phyloP scores from a whole-genome alignment of 1,284 basidiomycete species.

The Rhodotorula sp. region DNA sequence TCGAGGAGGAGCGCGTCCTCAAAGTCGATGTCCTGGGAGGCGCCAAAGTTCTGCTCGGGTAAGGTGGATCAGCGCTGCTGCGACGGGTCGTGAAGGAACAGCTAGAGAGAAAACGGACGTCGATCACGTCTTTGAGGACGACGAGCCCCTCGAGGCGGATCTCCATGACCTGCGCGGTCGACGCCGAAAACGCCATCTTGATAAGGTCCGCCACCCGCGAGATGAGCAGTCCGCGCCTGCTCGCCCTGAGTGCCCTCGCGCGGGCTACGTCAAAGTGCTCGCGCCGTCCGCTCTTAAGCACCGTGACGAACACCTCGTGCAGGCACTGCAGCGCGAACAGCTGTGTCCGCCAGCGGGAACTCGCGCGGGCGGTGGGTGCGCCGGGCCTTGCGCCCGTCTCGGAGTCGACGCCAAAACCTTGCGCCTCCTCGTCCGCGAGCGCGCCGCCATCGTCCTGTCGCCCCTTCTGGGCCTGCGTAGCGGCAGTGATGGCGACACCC shows the following conservation, averaged over 20 bases:
- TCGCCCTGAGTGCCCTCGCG: slow-evolving; percentile 50
- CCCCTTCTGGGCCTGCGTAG: slow-evolving; percentile 46
- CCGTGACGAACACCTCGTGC: slow-evolving; percentile 81
- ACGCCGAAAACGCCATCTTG: slow-evolving; percentile 96
- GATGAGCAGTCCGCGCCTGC: slow-evolving; percentile 62
- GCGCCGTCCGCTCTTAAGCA: slow-evolving; percentile 68
- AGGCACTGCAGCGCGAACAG: slow-evolving; percentile 91
- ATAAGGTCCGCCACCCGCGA: slow-evolving; percentile 89
- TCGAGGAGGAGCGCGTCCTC: slow-evolving; percentile 88
- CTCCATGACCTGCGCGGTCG: slow-evolving; percentile 91
- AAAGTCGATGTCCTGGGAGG: slow-evolving; percentile 88
- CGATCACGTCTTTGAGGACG: slow-evolving; percentile 87
- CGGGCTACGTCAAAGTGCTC: slow-evolving; percentile 81
- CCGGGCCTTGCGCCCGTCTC: slow-evolving; percentile 29
- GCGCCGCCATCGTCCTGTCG: not conserved
- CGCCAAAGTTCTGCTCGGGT: slow-evolving; percentile 69
- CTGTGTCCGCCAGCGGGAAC: slow-evolving; percentile 94
- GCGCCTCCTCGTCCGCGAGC: slow-evolving; percentile 46
- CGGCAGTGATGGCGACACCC: not conserved
- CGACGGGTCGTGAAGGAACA: not conserved
- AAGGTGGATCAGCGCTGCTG: not conserved
- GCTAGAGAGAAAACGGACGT: slow-evolving; percentile 59
- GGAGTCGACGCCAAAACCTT: slow-evolving; percentile 42
- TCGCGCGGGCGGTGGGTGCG: slow-evolving; percentile 47
- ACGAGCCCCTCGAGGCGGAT: slow-evolving; percentile 90